Conservation (phyloP, 1,139 yeast genomes). For the Saccharomyces hybrid region DNA sequence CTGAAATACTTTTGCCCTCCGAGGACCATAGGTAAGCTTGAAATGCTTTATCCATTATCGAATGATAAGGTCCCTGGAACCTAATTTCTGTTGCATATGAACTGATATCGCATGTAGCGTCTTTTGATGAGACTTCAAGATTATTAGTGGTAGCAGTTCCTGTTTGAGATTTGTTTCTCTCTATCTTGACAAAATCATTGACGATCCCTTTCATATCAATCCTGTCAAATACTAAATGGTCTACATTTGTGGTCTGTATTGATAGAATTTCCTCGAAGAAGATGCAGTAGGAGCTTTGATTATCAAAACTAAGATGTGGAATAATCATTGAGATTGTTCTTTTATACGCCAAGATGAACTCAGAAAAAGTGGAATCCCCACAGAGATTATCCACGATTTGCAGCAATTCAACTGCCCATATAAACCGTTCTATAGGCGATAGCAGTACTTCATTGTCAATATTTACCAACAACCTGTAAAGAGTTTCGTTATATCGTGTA, state of each 20-base stretch:
- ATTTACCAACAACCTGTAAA: conserved; percentile 4
- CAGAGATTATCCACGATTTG: not conserved
- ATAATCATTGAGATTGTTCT: not conserved
- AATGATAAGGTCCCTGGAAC: not conserved
- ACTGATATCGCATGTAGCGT: not conserved
- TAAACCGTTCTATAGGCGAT: not conserved
- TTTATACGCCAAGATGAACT: not conserved
- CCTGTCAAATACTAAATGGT: not conserved
- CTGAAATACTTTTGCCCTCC: not conserved
- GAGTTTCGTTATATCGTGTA: not conserved
- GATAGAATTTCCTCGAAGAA: not conserved
- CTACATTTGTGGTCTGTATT: not conserved
- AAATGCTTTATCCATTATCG: not conserved
- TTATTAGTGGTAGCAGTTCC: not conserved
- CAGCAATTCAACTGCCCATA: not conserved
- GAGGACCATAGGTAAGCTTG: not conserved
- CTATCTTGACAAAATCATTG: not conserved
- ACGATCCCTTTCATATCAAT: not conserved
- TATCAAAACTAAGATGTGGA: not conserved
- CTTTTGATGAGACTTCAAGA: not conserved
- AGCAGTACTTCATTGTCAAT: not conserved
- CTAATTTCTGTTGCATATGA: not conserved
- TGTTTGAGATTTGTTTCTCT: not conserved
- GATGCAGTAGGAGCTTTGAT: not conserved
- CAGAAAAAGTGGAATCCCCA: conserved; percentile 2